Evolutionary conservation across 805 yeast species (phyloP).

Genomic region (Yarrowia yakushimensis): DNA sequence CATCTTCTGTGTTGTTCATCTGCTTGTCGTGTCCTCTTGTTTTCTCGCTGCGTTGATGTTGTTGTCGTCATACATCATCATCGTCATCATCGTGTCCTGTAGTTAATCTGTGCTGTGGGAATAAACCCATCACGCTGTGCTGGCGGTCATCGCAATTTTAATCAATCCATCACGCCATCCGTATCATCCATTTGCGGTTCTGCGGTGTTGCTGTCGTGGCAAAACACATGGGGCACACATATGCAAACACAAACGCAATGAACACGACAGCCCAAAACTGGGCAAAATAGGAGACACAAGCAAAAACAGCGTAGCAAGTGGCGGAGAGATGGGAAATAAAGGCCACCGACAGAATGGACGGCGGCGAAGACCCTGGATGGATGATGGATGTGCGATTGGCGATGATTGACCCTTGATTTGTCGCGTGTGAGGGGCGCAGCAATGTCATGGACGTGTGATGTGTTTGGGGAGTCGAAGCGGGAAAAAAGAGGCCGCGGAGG

Average conservation of each 20-base stretch:
- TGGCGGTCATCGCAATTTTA: conserved; percentile 13
- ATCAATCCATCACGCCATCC: conserved; percentile 12
- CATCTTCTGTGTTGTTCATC: background rate
- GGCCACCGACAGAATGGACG: background rate
- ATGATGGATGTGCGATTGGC: conserved; percentile 16
- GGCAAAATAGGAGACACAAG: conserved; percentile 4
- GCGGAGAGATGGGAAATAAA: background rate
- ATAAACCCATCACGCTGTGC: background rate
- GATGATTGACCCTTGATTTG: conserved; percentile 4
- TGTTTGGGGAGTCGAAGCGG: background rate
- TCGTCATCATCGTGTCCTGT: background rate
- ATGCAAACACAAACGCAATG: conserved; percentile 24
- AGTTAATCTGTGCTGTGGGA: background rate
- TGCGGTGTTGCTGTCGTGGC: conserved; percentile 23
- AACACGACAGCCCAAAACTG: conserved; percentile 15
- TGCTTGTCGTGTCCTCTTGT: background rate
- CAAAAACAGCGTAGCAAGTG: background rate
- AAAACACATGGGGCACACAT: conserved; percentile 23
- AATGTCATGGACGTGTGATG: conserved; percentile 15
- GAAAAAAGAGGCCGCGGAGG: background rate
- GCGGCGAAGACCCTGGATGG: background rate
- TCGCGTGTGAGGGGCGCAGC: conserved; percentile 25
- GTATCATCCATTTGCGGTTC: conserved; percentile 2
- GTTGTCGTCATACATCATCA: background rate
- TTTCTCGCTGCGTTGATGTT: background rate